Conservation (phyloP, 345 rosid genomes). For the Hibiscus trionum region DNA sequence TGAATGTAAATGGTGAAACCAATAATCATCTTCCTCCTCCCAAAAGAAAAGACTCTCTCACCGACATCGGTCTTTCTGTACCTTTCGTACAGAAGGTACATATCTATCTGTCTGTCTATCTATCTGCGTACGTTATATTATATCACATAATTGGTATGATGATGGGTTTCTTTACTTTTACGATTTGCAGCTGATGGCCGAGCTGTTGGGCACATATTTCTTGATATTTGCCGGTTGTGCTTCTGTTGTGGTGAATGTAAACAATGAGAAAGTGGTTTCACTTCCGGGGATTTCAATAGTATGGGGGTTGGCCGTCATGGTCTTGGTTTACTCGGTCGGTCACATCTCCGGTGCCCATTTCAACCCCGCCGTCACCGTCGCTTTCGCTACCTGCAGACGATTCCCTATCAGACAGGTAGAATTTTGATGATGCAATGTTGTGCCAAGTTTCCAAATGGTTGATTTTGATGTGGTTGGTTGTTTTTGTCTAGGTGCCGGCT, state of each 20-base stretch:
- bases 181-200: slow-evolving; percentile 55
- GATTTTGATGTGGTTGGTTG: neutral
- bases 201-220: slow-evolving; percentile 71
- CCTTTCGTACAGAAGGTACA: slow-evolving; percentile 75
- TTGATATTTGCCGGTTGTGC: slow-evolving; percentile 86
- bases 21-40: slow-evolving; percentile 16
- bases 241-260: slow-evolving; percentile 60
- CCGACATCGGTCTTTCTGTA: slow-evolving; percentile 36
- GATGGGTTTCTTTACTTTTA: too few relatives aligned
- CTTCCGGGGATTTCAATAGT: slow-evolving; percentile 65
- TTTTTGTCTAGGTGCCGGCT: slow-evolving; percentile 55
- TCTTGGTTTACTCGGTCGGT: slow-evolving; percentile 69
- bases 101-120: too few relatives aligned
- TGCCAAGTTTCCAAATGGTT: neutral
- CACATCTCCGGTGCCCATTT: slow-evolving; percentile 98
- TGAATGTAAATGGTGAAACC: slow-evolving; percentile 36
- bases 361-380: slow-evolving; percentile 90
- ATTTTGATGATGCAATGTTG: neutral
- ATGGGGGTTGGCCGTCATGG: slow-evolving; percentile 90
- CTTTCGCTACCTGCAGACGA: slow-evolving; percentile 72
- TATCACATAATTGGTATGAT: too few relatives aligned
- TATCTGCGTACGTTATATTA: too few relatives aligned
- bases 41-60: slow-evolving; percentile 27
- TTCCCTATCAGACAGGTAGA: slow-evolving; percentile 74
- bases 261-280: slow-evolving; percentile 54